Evolutionary conservation across 208 protist genomes (phyloP).

Genomic region (Trypanosoma melophagium): DNA sequence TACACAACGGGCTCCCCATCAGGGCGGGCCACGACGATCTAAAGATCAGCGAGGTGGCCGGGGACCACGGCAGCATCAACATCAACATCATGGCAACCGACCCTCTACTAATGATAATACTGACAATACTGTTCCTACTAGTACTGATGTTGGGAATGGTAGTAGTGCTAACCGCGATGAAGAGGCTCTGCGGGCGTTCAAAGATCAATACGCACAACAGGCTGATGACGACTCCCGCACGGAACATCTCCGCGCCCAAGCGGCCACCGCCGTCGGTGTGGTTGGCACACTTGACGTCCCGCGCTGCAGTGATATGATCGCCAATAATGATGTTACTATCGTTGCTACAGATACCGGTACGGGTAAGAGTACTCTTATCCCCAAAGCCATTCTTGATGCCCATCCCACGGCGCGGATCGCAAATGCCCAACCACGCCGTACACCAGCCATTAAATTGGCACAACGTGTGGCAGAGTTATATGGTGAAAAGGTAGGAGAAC

Average conservation of each 20-base stretch:
- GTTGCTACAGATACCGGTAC: constrained; percentile 85
- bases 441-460: constrained; percentile 78
- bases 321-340: constrained; percentile 80
- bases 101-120: no score
- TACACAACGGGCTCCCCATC: no score
- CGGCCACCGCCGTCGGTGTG: constrained; percentile 29
- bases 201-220: constrained; percentile 58
- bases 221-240: constrained; percentile 34
- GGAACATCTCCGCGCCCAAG: constrained; percentile 44
- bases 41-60: no score
- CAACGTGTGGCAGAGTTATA: constrained; percentile 58
- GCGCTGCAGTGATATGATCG: constrained; percentile 55
- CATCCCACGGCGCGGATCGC: constrained; percentile 41
- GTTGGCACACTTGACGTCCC: constrained; percentile 62
- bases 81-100: constrained; percentile 3
- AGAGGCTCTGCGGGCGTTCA: constrained; percentile 42
- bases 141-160: no score
- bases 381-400: constrained; percentile 65
- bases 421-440: constrained; percentile 80
- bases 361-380: constrained; percentile 87
- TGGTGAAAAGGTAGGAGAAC: constrained; percentile 40
- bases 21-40: no score
- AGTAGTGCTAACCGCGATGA: constrained; percentile 16
- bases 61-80: constrained; percentile 9
- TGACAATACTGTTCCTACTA: no score